phyloP scores from a whole-genome alignment of 2,329 filamentous ascomycete genomes.

The Exophiala lecanii-corni region DNA sequence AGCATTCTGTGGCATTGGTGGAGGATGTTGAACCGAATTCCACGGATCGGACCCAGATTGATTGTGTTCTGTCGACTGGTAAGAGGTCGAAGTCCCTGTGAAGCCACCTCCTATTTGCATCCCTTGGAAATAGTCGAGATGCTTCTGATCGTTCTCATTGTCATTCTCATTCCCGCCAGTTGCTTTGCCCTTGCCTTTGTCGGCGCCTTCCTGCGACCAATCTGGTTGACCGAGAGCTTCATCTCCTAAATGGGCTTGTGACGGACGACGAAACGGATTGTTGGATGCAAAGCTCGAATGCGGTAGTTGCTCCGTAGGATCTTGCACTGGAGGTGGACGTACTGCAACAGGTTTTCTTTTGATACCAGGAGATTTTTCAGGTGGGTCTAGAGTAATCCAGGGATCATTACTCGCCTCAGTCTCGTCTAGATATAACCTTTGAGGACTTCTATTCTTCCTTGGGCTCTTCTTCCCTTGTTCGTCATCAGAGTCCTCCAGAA shows the following conservation, averaged over 20 bases:
- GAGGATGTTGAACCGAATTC: conserved; percentile 5
- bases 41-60: conserved; percentile 6
- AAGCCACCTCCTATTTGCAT: conserved; percentile 3
- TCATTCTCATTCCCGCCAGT: conserved; percentile 11
- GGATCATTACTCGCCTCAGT: conserved; percentile 12
- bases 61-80: not conserved
- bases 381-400: conserved; percentile 15
- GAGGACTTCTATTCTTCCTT: conserved; percentile 3
- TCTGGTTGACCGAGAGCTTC: conserved; percentile 2
- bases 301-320: not conserved
- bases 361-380: conserved; percentile 17
- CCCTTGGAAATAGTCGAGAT: conserved; percentile 4
- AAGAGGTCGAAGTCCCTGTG: conserved; percentile 4
- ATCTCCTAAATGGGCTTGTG: conserved; percentile 3
- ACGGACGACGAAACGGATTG: conserved; percentile 26
- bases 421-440: conserved; percentile 1
- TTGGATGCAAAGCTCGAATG: conserved; percentile 21
- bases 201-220: conserved; percentile 5
- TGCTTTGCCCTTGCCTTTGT: conserved; percentile 13
- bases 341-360: conserved; percentile 22
- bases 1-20: conserved; percentile 17
- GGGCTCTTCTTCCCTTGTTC: conserved; percentile 12
- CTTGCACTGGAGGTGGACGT: no score
- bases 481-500: conserved; percentile 26
- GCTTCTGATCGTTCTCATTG: no score